Evolutionary conservation across 2,329 filamentous ascomycete species (phyloP).

Genomic region (Fusarium heterosporum): DNA sequence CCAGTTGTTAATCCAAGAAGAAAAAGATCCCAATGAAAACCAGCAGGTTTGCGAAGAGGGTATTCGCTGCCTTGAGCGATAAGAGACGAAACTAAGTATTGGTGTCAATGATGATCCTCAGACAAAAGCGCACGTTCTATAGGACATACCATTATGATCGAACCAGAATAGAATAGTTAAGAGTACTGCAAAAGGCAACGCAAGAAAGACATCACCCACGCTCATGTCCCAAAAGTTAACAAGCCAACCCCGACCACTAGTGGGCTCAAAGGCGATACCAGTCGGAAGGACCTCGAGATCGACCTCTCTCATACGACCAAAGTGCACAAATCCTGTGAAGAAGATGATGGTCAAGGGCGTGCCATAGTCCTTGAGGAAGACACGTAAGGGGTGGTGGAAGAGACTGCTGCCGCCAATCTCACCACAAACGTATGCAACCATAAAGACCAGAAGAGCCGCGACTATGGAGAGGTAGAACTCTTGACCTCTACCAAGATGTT

Average conservation of each 20-base stretch:
- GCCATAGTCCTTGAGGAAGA: constrained; percentile 91
- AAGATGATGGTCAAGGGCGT: constrained; percentile 86
- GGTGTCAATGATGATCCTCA: constrained; percentile 8
- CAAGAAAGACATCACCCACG: constrained; percentile 80
- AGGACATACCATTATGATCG: constrained; percentile 79
- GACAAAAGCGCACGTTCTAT: background rate
- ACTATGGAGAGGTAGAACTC: constrained; percentile 84
- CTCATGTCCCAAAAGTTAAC: constrained; percentile 84
- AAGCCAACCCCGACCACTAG: constrained; percentile 78
- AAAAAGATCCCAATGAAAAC: constrained; percentile 89
- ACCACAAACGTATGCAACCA: constrained; percentile 79
- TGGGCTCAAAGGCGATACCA: constrained; percentile 82
- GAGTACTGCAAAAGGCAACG: constrained; percentile 86
- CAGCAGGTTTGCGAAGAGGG: constrained; percentile 81
- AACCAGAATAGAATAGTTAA: constrained; percentile 90
- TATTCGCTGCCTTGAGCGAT: constrained; percentile 88
- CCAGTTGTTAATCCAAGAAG: constrained; percentile 83
- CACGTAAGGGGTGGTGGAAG: constrained; percentile 79
- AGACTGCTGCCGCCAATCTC: constrained; percentile 76
- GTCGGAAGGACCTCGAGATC: constrained; percentile 79
- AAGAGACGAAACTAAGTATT: constrained; percentile 77
- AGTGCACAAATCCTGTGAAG: constrained; percentile 89
- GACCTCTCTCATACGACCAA: constrained; percentile 82
- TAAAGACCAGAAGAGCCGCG: constrained; percentile 81
- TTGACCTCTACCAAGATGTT: constrained; percentile 73